These are phyloP conservation scores for Fallopia convolvulus DNA, from an alignment of 148 eudicot species.

Conservation along the genomic window DNA sequence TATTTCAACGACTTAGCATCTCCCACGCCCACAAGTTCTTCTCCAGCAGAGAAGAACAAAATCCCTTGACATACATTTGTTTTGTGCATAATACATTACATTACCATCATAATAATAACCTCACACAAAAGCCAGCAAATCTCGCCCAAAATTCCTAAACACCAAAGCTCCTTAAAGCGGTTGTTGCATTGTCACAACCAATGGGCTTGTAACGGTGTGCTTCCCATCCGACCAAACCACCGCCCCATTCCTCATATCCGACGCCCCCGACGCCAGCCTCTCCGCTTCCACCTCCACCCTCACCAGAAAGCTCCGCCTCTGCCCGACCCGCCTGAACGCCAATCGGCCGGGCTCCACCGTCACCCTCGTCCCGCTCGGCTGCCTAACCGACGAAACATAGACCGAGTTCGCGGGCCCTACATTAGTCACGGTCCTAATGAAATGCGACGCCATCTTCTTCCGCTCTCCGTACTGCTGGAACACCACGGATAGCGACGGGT, in stretches of 20 bases:
- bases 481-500: conserved; percentile 64
- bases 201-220: conserved; percentile 64
- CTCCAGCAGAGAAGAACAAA: conserved; percentile 1
- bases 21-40: background rate
- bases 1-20: background rate
- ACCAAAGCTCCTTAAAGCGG: conserved; percentile 36
- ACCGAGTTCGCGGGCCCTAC: conserved; percentile 69
- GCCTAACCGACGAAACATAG: conserved; percentile 36
- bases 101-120: background rate
- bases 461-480: conserved; percentile 70
- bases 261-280: conserved; percentile 53
- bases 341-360: conserved; percentile 64
- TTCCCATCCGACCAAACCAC: conserved; percentile 87
- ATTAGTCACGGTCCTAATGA: conserved; percentile 65
- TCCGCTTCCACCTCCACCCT: conserved; percentile 44
- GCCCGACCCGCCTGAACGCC: conserved; percentile 62
- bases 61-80: background rate
- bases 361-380: conserved; percentile 52
- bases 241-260: conserved; percentile 51
- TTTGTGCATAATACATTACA: background rate
- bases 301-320: conserved; percentile 62
- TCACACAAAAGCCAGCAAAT: background rate
- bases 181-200: conserved; percentile 79
- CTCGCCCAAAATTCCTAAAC: background rate
- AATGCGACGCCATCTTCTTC: conserved; percentile 65